These are phyloP conservation scores for Davidsoniella australis DNA, from an alignment of 2,329 filamentous ascomycete species.

Conservation along the genomic window DNA sequence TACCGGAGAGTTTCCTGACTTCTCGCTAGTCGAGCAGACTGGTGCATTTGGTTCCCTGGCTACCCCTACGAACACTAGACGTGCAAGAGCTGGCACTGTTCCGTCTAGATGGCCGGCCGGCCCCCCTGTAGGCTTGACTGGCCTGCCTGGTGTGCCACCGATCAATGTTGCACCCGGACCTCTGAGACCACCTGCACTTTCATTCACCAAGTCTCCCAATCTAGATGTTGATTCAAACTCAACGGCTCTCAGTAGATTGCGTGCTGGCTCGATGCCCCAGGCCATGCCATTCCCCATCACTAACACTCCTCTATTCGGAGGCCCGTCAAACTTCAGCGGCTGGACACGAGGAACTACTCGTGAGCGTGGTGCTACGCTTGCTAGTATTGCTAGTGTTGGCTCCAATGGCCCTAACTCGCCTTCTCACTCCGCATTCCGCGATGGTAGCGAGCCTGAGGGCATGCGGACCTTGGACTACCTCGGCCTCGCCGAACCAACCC, in stretches of 20 bases:
- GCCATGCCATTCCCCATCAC: conserved; percentile 45
- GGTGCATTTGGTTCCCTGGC: conserved; percentile 20
- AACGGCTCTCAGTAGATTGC: conserved; percentile 58
- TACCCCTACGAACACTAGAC: conserved; percentile 46
- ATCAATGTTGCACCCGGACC: conserved; percentile 6
- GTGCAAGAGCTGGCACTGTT: conserved; percentile 85
- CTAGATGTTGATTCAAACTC: conserved; percentile 39
- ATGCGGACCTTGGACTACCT: conserved; percentile 90
- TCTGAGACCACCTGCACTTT: conserved; percentile 19
- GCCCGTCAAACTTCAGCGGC: conserved; percentile 75
- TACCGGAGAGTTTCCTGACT: conserved; percentile 87
- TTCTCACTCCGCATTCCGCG: conserved; percentile 73
- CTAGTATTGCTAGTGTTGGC: conserved; percentile 65
- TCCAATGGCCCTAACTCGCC: conserved; percentile 85
- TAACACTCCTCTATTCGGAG: conserved; percentile 50
- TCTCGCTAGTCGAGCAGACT: conserved; percentile 39
- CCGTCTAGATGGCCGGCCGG: conserved; percentile 82
- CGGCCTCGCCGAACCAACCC: conserved; percentile 82
- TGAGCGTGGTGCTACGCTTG: conserved; percentile 72
- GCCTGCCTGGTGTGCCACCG: conserved; percentile 24
- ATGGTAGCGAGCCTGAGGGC: conserved; percentile 68
- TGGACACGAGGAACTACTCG: conserved; percentile 51
- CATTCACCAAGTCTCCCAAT: conserved; percentile 52
- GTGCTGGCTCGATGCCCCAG: conserved; percentile 89
- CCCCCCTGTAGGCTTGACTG: conserved; percentile 30